Base-by-base conservation (phyloP, 768 basidiomycete species). In the Lepiota subincarnata region DNA sequence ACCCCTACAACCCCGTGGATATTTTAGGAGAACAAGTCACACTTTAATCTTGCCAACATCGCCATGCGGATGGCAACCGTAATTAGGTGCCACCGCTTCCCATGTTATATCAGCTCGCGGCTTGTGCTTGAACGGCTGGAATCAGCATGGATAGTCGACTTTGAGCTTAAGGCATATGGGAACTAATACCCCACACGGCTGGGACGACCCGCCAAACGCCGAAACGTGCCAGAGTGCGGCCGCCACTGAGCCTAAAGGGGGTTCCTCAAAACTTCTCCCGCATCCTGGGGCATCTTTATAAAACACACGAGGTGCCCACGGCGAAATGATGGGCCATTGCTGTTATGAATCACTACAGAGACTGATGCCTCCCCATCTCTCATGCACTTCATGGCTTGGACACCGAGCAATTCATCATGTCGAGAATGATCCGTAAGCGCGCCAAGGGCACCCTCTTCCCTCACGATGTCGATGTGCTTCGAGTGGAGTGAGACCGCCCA, bases 21-120 rank as follows among this genome's bases (percentile, higher is more conserved):
- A 54, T 54, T 54, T 54, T 42, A 18, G 53, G 53, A 54, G 53
- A 54, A 48, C 53, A 47, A 38, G 53, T 54, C 53, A 54, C 53
- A 54, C 53, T 47, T 31, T 48, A 54, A 54, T 47, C 45, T 48
- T 35, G 45, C 38, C 38, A 54, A 48, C 53, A 54, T 48, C 53
- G 45, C 53, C 53, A 54, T 54, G 53, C 46, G 53, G 53, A 54
- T 54, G 53, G 53, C 45, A 47, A 54, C 53, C 53, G 20, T 11
- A 54, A 47, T 41, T 54, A 46, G 53, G 35, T 31, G 18, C 31
- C 53, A 41, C 43, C 45, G 40, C 41, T 48, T 54, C 53, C 53
- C 53, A 54, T 47, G 45, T 36, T 28, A 38, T 16, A 53, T 45
- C 40, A 41, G 40, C 40, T 50, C 52, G 22, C 44, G 28, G 36